Conservation (phyloP, 768 basidiomycete genomes). For the Auricularia heimuer region DNA sequence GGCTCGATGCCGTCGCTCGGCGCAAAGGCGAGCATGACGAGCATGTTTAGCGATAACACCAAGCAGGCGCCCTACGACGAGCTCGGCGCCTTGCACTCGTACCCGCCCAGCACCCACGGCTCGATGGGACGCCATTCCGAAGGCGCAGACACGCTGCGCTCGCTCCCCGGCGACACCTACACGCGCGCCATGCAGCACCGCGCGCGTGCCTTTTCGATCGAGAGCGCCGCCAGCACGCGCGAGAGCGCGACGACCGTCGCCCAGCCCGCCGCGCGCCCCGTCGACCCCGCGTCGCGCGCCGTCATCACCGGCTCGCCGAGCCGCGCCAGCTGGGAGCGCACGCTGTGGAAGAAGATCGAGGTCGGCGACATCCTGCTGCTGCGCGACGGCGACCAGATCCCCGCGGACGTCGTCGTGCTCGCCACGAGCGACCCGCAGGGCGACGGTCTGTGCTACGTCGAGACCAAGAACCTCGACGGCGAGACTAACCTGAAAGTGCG, state of each 20-base stretch:
- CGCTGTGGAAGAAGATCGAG: constrained; percentile 97
- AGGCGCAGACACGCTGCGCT: background rate
- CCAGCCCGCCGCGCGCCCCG: background rate
- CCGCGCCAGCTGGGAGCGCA: constrained; percentile 67
- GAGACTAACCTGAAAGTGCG: constrained; percentile 95
- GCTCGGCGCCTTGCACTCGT: background rate
- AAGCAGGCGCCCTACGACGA: background rate
- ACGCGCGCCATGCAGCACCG: background rate
- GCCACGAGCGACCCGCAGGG: constrained; percentile 67
- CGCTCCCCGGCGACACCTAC: constrained; percentile 1
- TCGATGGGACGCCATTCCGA: background rate
- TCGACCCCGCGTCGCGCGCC: background rate
- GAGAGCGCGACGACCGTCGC: background rate
- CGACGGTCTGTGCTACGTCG: constrained; percentile 88
- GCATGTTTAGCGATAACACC: constrained; percentile 7
- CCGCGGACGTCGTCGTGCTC: constrained; percentile 89
- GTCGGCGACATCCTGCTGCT: constrained; percentile 93
- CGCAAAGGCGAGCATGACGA: constrained; percentile 9
- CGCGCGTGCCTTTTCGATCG: background rate
- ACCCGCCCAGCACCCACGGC: background rate
- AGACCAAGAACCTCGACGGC: constrained; percentile 97
- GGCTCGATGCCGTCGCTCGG: constrained; percentile 24
- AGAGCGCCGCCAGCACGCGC: constrained; percentile 1
- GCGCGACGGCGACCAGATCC: constrained; percentile 90
- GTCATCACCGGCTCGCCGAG: background rate